Evolutionary conservation across 2,329 filamentous ascomycete genomes (phyloP).

Genomic region (Alternaria sp.): DNA sequence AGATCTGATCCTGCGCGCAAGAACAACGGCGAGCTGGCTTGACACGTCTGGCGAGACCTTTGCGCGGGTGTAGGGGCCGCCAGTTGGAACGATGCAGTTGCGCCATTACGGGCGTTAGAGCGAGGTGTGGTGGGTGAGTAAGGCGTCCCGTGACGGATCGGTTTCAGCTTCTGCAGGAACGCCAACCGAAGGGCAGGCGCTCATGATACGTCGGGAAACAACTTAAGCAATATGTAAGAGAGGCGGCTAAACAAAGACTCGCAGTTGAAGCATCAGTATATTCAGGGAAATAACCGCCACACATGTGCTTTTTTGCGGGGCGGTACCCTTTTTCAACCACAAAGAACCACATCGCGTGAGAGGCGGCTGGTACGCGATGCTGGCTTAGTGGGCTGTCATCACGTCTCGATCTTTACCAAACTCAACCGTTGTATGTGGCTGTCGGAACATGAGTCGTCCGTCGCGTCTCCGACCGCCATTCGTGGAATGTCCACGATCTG

Average conservation of each 20-base stretch:
- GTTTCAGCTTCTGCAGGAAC: constrained; percentile 22
- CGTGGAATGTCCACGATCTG: constrained; percentile 3
- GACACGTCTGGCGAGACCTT: constrained; percentile 20
- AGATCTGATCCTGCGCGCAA: constrained; percentile 22
- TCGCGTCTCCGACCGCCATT: neutral
- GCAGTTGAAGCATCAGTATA: neutral
- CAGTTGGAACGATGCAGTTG: constrained; percentile 6
- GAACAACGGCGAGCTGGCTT: constrained; percentile 26
- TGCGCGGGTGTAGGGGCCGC: neutral
- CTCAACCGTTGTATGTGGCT: neutral
- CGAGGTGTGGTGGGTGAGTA: constrained; percentile 3
- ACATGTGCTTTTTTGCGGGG: constrained; percentile 14
- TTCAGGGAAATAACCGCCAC: constrained; percentile 4
- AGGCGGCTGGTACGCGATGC: constrained; percentile 11
- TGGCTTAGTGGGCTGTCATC: constrained; percentile 14
- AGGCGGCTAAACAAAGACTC: neutral
- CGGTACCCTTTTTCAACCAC: constrained; percentile 2
- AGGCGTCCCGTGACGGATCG: constrained; percentile 6
- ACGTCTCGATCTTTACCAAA: neutral
- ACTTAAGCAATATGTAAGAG: constrained; percentile 11
- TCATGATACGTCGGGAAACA: constrained; percentile 2
- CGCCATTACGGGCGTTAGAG: constrained; percentile 4
- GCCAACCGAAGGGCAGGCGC: constrained; percentile 26
- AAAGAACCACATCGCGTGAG: neutral
- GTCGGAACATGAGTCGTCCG: neutral